These are phyloP conservation scores for Royoungia palumana DNA, from an alignment of 768 basidiomycete genomes.

Conservation along the genomic window DNA sequence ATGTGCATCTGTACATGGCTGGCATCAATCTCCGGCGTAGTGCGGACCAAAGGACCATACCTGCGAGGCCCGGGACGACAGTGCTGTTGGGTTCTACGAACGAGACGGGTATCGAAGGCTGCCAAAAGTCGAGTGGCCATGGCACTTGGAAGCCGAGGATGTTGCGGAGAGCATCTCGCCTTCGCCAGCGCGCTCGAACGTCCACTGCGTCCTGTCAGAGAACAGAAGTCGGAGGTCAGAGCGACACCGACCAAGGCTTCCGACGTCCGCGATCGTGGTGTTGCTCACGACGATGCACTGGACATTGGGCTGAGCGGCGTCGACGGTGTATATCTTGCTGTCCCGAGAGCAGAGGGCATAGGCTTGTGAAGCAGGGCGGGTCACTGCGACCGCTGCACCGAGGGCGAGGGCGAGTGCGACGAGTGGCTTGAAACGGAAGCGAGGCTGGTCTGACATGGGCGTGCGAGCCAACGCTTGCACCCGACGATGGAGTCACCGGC, in stretches of 20 bases:
- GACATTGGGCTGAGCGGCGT: slow-evolving; percentile 45
- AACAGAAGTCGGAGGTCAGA: background rate
- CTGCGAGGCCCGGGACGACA: slow-evolving; percentile 71
- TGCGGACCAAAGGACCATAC: slow-evolving; percentile 32
- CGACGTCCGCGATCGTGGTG: slow-evolving; percentile 45
- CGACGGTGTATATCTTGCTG: slow-evolving; percentile 67
- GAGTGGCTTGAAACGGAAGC: background rate
- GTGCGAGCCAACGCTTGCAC: no score
- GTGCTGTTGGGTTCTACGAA: slow-evolving; percentile 38
- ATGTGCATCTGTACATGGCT: slow-evolving; percentile 58
- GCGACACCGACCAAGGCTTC: slow-evolving; percentile 40
- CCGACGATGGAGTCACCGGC: slow-evolving; percentile 21
- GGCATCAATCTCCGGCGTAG: background rate
- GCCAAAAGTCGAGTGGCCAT: slow-evolving; percentile 23
- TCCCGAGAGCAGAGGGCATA: slow-evolving; percentile 60
- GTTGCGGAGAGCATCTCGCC: background rate
- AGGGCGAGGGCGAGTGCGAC: slow-evolving; percentile 8
- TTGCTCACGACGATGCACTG: slow-evolving; percentile 60
- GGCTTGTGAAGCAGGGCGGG: slow-evolving; percentile 7
- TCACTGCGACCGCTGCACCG: background rate
- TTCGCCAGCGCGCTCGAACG: slow-evolving; percentile 25
- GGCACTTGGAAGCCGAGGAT: slow-evolving; percentile 17
- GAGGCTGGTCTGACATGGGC: no score
- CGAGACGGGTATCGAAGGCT: slow-evolving; percentile 17
- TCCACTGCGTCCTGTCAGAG: slow-evolving; percentile 14